Evolutionary conservation across 2,329 filamentous ascomycete genomes (phyloP), one percentile per base, ranked within the genome.

Genomic region (Fusarium mangiferae): DNA sequence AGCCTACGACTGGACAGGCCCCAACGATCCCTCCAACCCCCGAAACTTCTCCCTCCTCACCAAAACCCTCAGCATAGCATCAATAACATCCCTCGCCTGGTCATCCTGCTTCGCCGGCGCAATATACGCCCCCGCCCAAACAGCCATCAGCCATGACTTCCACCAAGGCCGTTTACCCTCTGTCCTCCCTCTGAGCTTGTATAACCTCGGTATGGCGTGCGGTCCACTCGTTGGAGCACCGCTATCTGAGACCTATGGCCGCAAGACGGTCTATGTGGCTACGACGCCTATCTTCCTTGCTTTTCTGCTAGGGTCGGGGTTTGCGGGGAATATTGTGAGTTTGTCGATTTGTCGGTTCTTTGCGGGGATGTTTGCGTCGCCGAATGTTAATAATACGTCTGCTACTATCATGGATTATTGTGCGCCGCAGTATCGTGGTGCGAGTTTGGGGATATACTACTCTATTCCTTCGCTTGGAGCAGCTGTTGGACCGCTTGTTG

Each of bases 171-270:
- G 46, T 3, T 8, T 66, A 3, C 28, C 48, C 12, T 39, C 61
- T 1, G 66, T 74, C 0, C 33, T 73, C 0, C 71, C 71, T 1
- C 6, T 73, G 8, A 63, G 66, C 24, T 10, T 73, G 26, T 73
- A 74, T 24, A 74, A 74, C 9, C 70, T 74, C 24, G 71, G 71
- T 10, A 74, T 73, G 70, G 71, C 71, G 5, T 74, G 71, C 2
- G 71, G 71, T 1, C 71, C 71, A 1, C 62, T 73, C 0, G 62
- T 73, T 0, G 70, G 70, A 1, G 71, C 71, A 7, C 71, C 71
- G 24, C 36, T 73, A 1, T 74, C 70, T 1, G 71, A 73, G 4
- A 73, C 71, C 0, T 73, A 74, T 49, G 71, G 71, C 0, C 20
- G 71, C 15, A 73, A 71, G 26, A 60, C 70, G 2, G 71, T 73